phyloP scores from a whole-genome alignment of 768 basidiomycete genomes.

The Coprinopsis marcescibilis region DNA sequence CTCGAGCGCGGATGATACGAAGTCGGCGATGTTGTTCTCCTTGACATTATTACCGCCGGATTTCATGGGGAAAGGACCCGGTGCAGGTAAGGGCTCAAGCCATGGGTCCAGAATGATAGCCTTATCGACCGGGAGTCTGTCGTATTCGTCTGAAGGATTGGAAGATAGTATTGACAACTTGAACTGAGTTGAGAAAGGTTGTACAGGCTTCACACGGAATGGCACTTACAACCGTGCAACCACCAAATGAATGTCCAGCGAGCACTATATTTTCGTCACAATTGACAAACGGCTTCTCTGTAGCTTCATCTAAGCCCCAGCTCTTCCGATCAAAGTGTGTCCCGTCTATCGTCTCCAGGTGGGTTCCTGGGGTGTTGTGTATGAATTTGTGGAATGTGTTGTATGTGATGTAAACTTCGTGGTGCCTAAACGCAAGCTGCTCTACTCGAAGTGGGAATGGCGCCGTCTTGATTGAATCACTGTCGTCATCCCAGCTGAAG shows the following conservation, averaged over 20 bases:
- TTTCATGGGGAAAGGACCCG: conserved; percentile 40
- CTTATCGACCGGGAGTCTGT: conserved; percentile 46
- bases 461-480: conserved; percentile 17
- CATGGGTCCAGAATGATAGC: conserved; percentile 76
- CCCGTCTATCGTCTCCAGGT: conserved; percentile 34
- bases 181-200: conserved; percentile 6
- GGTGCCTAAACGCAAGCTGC: conserved; percentile 64
- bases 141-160: conserved; percentile 33
- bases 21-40: background rate
- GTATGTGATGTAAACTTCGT: conserved; percentile 65
- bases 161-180: conserved; percentile 57
- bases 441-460: conserved; percentile 52
- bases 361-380: conserved; percentile 23
- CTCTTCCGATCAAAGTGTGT: conserved; percentile 30
- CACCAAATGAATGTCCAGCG: conserved; percentile 43
- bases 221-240: conserved; percentile 37
- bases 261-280: conserved; percentile 31
- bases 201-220: background rate
- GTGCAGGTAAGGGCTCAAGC: conserved; percentile 69
- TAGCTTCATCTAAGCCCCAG: conserved; percentile 29
- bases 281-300: conserved; percentile 23
- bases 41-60: background rate
- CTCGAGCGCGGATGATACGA: conserved; percentile 8
- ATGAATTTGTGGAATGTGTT: conserved; percentile 54
- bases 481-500: conserved; percentile 24